Base-by-base conservation (phyloP, 352 stramenopile species). In the Phytophthora constricta region DNA sequence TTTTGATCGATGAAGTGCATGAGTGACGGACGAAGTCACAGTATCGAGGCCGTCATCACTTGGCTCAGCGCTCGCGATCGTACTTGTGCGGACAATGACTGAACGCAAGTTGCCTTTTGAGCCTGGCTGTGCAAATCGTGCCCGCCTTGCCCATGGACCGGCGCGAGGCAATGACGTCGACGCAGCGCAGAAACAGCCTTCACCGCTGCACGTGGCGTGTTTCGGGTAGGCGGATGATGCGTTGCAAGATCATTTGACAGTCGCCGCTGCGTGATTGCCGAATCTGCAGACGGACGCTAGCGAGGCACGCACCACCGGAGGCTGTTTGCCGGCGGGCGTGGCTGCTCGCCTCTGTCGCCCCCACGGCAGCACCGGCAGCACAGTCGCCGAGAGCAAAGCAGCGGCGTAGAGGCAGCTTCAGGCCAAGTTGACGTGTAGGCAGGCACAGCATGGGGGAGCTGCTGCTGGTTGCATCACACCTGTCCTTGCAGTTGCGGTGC, bases 181-280 rank as follows among this genome's bases (percentile, higher is more conserved):
- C 47, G 62, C 46, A 60, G 63, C 63, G 27, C 31, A 59, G 27
- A 72, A 72, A 68, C 58, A 69, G 59, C 58, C 47, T 58, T 61
- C 60, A 62, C 51, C 47, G 53, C 64, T 39, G 41, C 28, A 41
- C 33, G 49, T 66, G 57, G 63, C 46, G 59, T 57, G 52, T 65
- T 65, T 73, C 17, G 49, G 52, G 46, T 53, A 51, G 56, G 23
- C 19, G 31, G 45, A 75, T 79, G 74, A 82, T 82, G 74, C n/a
- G n/a, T n/a, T n/a, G n/a, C 65, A 59, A 48, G 26, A 46, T 37
- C 31, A 11, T 62, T 69, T 70, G 62, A 65, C 56, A 42, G 23
- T 28, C 23, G 16, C n/a, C 17, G 13, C 4, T 9, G 45, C 28
- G 58, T 19, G 41, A 48, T 48, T 23, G 41, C 9, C 41, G 31